These are phyloP conservation scores for Elaeagnus macrophylla DNA, from an alignment of 306 rosid species.

Conservation along the genomic window DNA sequence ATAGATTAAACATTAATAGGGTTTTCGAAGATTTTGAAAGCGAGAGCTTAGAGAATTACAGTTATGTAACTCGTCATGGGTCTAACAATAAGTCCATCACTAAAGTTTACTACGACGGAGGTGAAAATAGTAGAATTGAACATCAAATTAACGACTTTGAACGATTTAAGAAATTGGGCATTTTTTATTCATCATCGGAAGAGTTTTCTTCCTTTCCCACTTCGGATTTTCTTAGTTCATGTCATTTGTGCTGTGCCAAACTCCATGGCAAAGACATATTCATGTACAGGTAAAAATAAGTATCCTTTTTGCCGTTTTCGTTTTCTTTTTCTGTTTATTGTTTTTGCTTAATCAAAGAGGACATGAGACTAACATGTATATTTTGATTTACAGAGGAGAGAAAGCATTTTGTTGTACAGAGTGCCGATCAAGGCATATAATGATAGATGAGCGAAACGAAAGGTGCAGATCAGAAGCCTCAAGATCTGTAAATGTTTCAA, in stretches of 20 bases:
- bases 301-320: not conserved
- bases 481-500: conserved; percentile 39
- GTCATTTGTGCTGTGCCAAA: conserved; percentile 56
- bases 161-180: conserved; percentile 16
- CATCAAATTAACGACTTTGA: not conserved
- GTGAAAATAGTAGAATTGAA: conserved; percentile 2
- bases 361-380: not conserved
- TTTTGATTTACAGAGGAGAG: conserved; percentile 59
- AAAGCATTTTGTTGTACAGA: conserved; percentile 76
- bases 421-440: conserved; percentile 72
- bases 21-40: conserved; percentile 22
- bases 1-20: conserved; percentile 13
- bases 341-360: too few species aligned
- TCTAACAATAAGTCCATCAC: conserved; percentile 45
- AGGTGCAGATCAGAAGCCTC: conserved; percentile 54
- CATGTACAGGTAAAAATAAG: conserved; percentile 99
- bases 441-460: conserved; percentile 72
- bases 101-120: conserved; percentile 58
- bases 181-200: conserved; percentile 11
- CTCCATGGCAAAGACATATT: conserved; percentile 80
- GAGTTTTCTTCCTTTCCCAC: conserved; percentile 36
- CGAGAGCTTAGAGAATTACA: conserved; percentile 51
- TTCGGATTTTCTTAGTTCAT: conserved; percentile 64
- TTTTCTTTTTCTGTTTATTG: not conserved
- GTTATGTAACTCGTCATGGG: conserved; percentile 57